Conservation (phyloP, 306 rosid genomes). For the Corylus heterophylla region DNA sequence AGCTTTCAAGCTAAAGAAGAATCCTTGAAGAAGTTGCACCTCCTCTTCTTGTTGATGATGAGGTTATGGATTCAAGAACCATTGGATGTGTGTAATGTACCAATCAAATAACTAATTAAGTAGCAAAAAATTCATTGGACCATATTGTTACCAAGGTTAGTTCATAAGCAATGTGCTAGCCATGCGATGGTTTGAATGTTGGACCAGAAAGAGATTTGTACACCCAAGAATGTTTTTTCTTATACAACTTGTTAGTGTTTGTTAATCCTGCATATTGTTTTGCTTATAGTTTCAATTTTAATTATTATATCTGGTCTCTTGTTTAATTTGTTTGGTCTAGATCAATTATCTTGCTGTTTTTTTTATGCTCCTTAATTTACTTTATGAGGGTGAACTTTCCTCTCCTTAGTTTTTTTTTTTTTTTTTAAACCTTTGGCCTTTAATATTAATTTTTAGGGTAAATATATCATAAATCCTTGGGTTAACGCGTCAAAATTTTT, state of each 20-base stretch:
- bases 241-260: background rate
- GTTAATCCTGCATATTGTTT: background rate
- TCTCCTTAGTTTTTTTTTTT: background rate
- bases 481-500: no score
- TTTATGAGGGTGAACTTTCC: background rate
- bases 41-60: background rate
- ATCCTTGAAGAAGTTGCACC: no score
- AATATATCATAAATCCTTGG: no score
- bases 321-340: background rate
- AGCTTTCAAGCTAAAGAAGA: no score
- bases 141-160: background rate
- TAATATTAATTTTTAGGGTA: constrained; percentile 49
- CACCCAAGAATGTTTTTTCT: background rate
- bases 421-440: background rate
- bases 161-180: background rate
- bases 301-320: background rate
- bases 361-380: background rate
- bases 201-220: background rate
- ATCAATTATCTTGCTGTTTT: background rate
- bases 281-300: background rate
- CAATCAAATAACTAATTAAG: background rate
- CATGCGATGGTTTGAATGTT: background rate
- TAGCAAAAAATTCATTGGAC: background rate
- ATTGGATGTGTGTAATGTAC: background rate
- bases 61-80: background rate